Evolutionary conservation across 1,139 yeast genomes (phyloP).

Genomic region (Saccharomyces hybrid): DNA sequence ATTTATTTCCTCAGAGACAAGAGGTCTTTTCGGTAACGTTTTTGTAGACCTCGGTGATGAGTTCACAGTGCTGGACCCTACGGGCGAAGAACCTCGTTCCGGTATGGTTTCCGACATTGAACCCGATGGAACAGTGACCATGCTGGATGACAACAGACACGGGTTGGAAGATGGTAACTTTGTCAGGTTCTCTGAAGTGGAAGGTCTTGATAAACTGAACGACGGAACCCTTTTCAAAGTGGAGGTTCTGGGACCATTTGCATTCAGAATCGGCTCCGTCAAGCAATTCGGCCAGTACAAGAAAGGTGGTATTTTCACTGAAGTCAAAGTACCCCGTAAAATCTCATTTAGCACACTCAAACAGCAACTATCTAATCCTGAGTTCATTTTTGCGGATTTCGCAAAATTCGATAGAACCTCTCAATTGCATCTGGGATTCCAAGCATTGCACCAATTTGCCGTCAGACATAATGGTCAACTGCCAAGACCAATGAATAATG

Average conservation of each 20-base stretch:
- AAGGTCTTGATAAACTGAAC: slow-evolving; percentile 58
- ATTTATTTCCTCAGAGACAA: slow-evolving; percentile 71
- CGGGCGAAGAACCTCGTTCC: slow-evolving; percentile 84
- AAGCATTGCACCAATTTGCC: slow-evolving; percentile 74
- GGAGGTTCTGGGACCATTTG: slow-evolving; percentile 88
- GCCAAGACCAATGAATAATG: slow-evolving; percentile 71
- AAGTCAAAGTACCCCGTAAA: slow-evolving; percentile 75
- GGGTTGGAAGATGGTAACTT: slow-evolving; percentile 88
- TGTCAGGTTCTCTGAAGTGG: slow-evolving; percentile 82
- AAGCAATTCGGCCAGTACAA: slow-evolving; percentile 56
- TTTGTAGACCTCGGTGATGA: slow-evolving; percentile 86
- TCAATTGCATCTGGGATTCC: slow-evolving; percentile 86
- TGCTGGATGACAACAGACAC: slow-evolving; percentile 87
- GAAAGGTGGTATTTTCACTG: slow-evolving; percentile 86
- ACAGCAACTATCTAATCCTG: slow-evolving; percentile 69
- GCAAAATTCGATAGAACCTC: slow-evolving; percentile 91
- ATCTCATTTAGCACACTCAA: slow-evolving; percentile 56
- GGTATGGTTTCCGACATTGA: slow-evolving; percentile 90
- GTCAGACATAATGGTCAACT: slow-evolving; percentile 52
- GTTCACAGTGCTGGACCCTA: slow-evolving; percentile 74
- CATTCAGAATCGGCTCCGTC: slow-evolving; percentile 60
- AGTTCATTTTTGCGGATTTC: slow-evolving; percentile 71
- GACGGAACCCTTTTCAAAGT: slow-evolving; percentile 67
- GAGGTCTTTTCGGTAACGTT: slow-evolving; percentile 82
- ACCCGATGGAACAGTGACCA: slow-evolving; percentile 82